Percentiles rank a stretch among this genome's conserved stretches.
Evolutionary conservation across 805 yeast genomes (phyloP).

Genomic region (Ogataea wickerhamii): DNA sequence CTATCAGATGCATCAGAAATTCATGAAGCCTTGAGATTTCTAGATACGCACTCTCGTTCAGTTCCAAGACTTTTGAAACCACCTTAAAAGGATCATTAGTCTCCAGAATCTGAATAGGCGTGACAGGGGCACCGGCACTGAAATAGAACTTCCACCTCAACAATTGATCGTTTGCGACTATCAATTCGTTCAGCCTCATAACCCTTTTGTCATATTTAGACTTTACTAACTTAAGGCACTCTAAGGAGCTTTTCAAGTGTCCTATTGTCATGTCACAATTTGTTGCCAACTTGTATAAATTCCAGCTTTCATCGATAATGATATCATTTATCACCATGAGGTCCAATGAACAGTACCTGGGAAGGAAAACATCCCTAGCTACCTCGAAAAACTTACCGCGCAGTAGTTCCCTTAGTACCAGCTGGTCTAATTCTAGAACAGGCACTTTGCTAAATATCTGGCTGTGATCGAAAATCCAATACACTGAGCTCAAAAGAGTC

Average conservation of each 20-base stretch:
- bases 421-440: conserved; percentile 17
- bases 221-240: conserved; percentile 19
- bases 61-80: conserved; percentile 40
- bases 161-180: conserved; percentile 22
- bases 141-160: conserved; percentile 30
- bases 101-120: conserved; percentile 26
- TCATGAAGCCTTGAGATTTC: conserved; percentile 40
- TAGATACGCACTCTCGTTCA: conserved; percentile 49
- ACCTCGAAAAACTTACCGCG: conserved; percentile 20
- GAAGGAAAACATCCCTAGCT: conserved; percentile 14
- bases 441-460: conserved; percentile 24
- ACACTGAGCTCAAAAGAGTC: conserved; percentile 25
- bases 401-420: conserved; percentile 23
- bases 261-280: conserved; percentile 30
- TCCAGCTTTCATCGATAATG: conserved; percentile 24
- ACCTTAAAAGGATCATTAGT: conserved; percentile 24
- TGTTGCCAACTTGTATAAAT: conserved; percentile 26
- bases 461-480: conserved; percentile 27
- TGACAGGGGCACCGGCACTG: conserved; percentile 27
- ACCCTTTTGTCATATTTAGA: conserved; percentile 1
- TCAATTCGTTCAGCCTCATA: conserved; percentile 13
- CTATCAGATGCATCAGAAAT: conserved; percentile 39
- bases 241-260: conserved; percentile 20
- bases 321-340: conserved; percentile 9
- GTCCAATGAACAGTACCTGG: conserved; percentile 19